Evolutionary conservation across 495 filamentous ascomycete species (phyloP), one percentile per base, ranked within the genome.

Genomic region (Schizothecium vesticola): DNA sequence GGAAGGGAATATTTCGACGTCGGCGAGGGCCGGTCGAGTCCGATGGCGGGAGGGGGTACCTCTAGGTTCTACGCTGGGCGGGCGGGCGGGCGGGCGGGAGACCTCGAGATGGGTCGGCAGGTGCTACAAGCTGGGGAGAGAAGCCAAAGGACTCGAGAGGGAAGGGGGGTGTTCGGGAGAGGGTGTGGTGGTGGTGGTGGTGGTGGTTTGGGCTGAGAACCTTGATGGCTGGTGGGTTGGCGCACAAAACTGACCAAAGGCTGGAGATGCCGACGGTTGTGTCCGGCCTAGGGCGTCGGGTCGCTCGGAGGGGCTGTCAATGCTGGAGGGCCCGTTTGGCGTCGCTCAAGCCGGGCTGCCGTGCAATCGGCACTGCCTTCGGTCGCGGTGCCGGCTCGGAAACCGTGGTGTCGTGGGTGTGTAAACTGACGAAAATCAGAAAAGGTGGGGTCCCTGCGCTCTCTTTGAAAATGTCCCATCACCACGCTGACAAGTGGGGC

Each of bases 201-300:
- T 29, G 67, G 22, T 24, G n/a, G n/a, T 68, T 60, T 25, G 19
- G 55, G 22, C 33, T 70, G 70, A 72, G 70, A 72, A 72, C 70
- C 70, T 72, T 72, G 70, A 72, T 65, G 70, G 70, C 65, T 61
- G 55, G 61, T 43, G 3, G 55, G n/a, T 23, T 19, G 13, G 22
- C 36, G 23, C 56, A 24, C 36, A 55, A 55, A 23, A 31, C 21
- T 24, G 29, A 23, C 19, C 21, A 51, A n/a, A 51, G 31, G 26
- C 61, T 23, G 31, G 29, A 29, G 33, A 51, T 0, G 43, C 7
- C 43, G 43, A 51, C 43, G 61, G 10, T 22, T 51, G 61, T 16
- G 22, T 7, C 13, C 56, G 29, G 22, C 61, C 61, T 36, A 21
- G 21, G 29, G 61, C 24, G 19, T 59, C 57, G 22, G 24, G 60